Percentiles rank a stretch among this genome's conserved stretches.
Evolutionary conservation across 1,284 basidiomycete species (phyloP).

Genomic region (Mycocalia duriaeana): DNA sequence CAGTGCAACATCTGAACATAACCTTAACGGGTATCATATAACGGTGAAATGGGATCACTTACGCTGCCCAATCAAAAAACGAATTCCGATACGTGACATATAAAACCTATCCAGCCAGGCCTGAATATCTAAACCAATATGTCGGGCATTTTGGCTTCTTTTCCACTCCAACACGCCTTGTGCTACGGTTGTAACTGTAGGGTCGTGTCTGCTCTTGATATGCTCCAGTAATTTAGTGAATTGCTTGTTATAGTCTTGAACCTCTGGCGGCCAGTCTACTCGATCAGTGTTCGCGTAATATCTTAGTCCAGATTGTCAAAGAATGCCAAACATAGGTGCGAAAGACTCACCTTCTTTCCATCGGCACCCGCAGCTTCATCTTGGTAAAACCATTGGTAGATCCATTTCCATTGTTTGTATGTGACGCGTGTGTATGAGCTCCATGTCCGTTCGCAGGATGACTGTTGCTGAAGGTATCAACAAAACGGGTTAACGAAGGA

Average conservation of each 20-base stretch:
- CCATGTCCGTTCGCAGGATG: no score
- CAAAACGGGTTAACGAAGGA: slow-evolving; percentile 47
- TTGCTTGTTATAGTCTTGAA: slow-evolving; percentile 88
- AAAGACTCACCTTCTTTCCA: slow-evolving; percentile 57
- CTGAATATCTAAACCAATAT: slow-evolving; percentile 87
- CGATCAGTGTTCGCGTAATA: slow-evolving; percentile 78
- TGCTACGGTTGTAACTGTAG: slow-evolving; percentile 94
- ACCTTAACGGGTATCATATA: background rate
- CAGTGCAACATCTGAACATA: slow-evolving; percentile 74
- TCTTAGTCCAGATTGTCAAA: no score
- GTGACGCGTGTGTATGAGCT: slow-evolving; percentile 12
- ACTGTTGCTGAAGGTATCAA: no score
- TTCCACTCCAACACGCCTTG: slow-evolving; percentile 87
- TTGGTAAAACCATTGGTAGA: slow-evolving; percentile 41
- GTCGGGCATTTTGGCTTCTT: slow-evolving; percentile 48
- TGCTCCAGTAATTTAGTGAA: slow-evolving; percentile 87
- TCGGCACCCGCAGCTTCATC: slow-evolving; percentile 66
- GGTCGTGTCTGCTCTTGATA: slow-evolving; percentile 95
- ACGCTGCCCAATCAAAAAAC: slow-evolving; percentile 93
- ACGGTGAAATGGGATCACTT: slow-evolving; percentile 22
- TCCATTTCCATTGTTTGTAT: slow-evolving; percentile 23
- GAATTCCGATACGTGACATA: slow-evolving; percentile 94
- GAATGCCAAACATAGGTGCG: no score
- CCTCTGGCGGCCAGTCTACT: slow-evolving; percentile 85
- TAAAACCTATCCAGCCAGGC: slow-evolving; percentile 97